These are phyloP conservation scores for Backusella parvicylindrica DNA, from an alignment of 192 early-diverging fungal genomes.

Conservation along the genomic window DNA sequence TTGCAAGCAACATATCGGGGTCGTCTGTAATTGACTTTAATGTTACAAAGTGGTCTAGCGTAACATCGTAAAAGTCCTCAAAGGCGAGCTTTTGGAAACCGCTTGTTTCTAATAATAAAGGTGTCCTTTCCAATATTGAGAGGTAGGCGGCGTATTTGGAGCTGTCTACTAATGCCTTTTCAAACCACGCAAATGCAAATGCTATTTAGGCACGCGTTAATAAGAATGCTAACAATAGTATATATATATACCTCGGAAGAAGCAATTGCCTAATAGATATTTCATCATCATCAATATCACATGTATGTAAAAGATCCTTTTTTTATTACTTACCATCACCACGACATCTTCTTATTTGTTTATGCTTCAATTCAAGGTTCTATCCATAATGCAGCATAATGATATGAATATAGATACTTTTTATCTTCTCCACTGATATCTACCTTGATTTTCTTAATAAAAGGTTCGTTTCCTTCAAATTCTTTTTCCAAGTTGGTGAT, in stretches of 20 bases:
- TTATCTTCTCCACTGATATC: too few species aligned
- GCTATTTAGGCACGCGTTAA: constrained; percentile 29
- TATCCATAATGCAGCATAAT: constrained; percentile 15
- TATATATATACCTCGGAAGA: constrained; percentile 49
- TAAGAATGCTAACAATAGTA: background rate
- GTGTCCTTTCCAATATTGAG: constrained; percentile 35
- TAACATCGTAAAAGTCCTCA: constrained; percentile 55
- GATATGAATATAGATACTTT: too few species aligned
- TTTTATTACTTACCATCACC: constrained; percentile 56
- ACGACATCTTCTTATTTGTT: constrained; percentile 50
- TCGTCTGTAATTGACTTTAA: constrained; percentile 28
- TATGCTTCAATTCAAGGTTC: constrained; percentile 43
- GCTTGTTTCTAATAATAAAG: constrained; percentile 33
- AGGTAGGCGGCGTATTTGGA: constrained; percentile 25
- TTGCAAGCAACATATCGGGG: constrained; percentile 36
- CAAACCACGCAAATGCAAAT: constrained; percentile 64
- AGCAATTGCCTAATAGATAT: constrained; percentile 50
- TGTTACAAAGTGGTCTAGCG: constrained; percentile 38
- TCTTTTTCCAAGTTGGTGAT: constrained; percentile 45
- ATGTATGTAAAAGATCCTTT: too few species aligned
- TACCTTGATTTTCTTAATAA: constrained; percentile 51
- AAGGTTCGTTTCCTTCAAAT: constrained; percentile 48
- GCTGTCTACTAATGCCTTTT: constrained; percentile 35
- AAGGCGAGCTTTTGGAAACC: constrained; percentile 48
- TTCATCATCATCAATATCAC: background rate